Base-by-base conservation (phyloP, 2,329 filamentous ascomycete genomes). In the Fusarium nematophilum region DNA sequence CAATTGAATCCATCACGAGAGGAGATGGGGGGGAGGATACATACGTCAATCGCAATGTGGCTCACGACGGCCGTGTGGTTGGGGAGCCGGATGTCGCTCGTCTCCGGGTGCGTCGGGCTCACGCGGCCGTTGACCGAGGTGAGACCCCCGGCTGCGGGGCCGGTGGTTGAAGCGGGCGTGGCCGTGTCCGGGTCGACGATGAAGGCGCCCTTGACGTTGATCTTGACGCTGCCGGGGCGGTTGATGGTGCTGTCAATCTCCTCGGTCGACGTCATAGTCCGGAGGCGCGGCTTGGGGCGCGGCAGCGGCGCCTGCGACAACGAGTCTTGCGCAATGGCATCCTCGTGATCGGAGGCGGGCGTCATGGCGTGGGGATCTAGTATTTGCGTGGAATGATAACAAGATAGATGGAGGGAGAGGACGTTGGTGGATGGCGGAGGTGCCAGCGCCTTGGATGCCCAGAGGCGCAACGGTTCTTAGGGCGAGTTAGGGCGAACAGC, bases 151-250 rank as follows among this genome's bases (percentile, higher is more conserved):
- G 70, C 53, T n/a, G n/a, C n/a, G n/a, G n/a, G n/a, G 64, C 68
- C 54, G 44, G 72, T 64, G 49, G 72, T 67, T 27, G 76, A 73
- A 33, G 79, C 78, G 51, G 86, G 78, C 42, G 83, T 86, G 15
- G 76, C 75, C 4, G 84, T 81, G 65, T 92, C 90, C 59, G 94
- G 89, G 72, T 97, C 92, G 69, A 97, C 93, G 65, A 99, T 98
- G 72, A 97, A 97, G 31, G 95, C 95, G 71, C 94, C 95, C 74
- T 93, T 88, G 64, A 98, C 94, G 74, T 99, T 98, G 80, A 99
- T 98, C 78, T 91, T 90, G 70, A 97, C 93, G 11, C 90, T 85
- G 18, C 86, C 86, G 3, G 86, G 86, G 67, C 85, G 84, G 48
- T 78, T 83, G 68, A 89, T 84, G 42, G 84, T 84, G 68, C 79